A percentile compares a stretch with the other conserved stretches of the same genome.
These are phyloP conservation scores for Paragyromitra xinjiangensis DNA, from an alignment of 495 filamentous ascomycete species.

Conservation along the genomic window DNA sequence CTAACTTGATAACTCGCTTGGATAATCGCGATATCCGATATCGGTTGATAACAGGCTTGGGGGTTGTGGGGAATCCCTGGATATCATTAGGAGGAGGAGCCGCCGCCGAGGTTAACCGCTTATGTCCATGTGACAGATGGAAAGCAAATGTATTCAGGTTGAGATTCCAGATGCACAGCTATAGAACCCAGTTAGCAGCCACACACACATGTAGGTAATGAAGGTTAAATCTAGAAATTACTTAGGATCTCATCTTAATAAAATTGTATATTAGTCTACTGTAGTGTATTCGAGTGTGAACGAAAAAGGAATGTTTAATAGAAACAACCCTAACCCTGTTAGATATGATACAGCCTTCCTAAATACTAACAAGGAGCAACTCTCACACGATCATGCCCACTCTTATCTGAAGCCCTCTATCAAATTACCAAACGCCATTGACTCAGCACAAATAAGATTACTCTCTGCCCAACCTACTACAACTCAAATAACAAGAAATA, in stretches of 20 bases:
- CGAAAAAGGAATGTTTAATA: no score
- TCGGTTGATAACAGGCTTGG: background rate
- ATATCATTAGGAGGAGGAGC: background rate
- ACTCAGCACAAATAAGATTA: background rate
- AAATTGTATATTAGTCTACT: no score
- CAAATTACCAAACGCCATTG: no score
- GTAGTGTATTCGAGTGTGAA: no score
- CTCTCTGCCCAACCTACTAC: background rate
- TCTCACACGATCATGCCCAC: no score
- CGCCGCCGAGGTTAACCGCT: background rate
- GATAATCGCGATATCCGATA: constrained; percentile 2
- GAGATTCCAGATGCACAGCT: background rate
- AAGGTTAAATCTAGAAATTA: no score
- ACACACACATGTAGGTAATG: no score
- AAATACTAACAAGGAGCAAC: no score
- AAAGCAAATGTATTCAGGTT: background rate
- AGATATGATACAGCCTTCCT: no score
- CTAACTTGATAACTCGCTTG: background rate
- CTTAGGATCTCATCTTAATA: no score
- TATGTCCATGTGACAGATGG: background rate
- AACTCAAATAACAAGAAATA: background rate
- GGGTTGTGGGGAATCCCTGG: constrained; percentile 2
- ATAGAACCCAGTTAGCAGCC: background rate
- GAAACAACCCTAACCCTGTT: no score
- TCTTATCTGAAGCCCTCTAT: no score